Evolutionary conservation across 2,329 filamentous ascomycete genomes (phyloP).

Genomic region (Aspergillus fischeri): DNA sequence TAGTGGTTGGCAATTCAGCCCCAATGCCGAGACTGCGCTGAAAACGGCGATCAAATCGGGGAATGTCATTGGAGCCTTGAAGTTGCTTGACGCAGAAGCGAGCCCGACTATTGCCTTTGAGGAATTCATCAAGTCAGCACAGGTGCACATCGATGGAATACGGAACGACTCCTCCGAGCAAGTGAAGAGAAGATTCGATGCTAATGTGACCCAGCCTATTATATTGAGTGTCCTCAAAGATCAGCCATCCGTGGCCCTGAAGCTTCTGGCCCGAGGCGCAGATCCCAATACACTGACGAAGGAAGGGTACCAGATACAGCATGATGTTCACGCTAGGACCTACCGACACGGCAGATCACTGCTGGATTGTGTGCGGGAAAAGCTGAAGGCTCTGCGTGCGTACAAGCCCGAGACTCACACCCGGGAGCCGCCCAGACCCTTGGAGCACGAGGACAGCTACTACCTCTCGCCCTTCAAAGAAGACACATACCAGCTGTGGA

Average conservation of each 20-base stretch:
- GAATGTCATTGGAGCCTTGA: conserved; percentile 52
- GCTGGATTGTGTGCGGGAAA: conserved; percentile 57
- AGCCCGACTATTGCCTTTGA: conserved; percentile 57
- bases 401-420: conserved; percentile 38
- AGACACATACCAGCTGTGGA: conserved; percentile 60
- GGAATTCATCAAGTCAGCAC: conserved; percentile 31
- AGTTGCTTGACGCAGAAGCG: conserved; percentile 62
- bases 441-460: conserved; percentile 41
- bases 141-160: not conserved
- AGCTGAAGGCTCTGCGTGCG: conserved; percentile 48
- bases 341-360: conserved; percentile 35
- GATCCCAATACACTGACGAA: conserved; percentile 60
- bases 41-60: conserved; percentile 55
- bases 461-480: conserved; percentile 51
- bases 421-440: conserved; percentile 7
- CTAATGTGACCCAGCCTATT: conserved; percentile 59
- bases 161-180: conserved; percentile 42
- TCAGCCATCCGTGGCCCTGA: conserved; percentile 50
- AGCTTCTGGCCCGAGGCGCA: conserved; percentile 61
- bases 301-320: conserved; percentile 22
- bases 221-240: conserved; percentile 55
- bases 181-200: conserved; percentile 49
- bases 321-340: not conserved
- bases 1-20: conserved; percentile 28
- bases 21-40: conserved; percentile 48